phyloP scores from a whole-genome alignment of 306 rosid species.

The Begonia peltatifolia region DNA sequence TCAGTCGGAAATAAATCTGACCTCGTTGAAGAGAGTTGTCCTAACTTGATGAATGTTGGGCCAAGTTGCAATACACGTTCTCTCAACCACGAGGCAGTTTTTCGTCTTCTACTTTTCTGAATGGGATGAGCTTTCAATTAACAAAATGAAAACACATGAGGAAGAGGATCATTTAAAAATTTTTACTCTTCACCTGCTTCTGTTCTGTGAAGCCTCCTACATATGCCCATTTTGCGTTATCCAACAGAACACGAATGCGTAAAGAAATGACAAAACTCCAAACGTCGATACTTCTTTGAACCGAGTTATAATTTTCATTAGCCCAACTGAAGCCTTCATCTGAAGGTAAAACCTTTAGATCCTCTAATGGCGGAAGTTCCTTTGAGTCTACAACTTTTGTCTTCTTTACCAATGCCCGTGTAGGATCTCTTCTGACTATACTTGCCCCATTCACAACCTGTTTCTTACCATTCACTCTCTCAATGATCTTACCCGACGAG shows the following conservation, averaged over 20 bases:
- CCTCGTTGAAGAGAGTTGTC: slow-evolving; percentile 86
- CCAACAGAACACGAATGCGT: slow-evolving; percentile 62
- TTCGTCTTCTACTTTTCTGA: slow-evolving; percentile 55
- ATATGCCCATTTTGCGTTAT: slow-evolving; percentile 84
- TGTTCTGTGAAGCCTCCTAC: slow-evolving; percentile 76
- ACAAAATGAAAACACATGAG: neutral
- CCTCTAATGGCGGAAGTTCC: slow-evolving; percentile 63
- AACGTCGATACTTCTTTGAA: slow-evolving; percentile 76
- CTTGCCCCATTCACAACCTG: slow-evolving; percentile 44
- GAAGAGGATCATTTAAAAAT: slow-evolving; percentile 3
- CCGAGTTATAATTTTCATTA: slow-evolving; percentile 70
- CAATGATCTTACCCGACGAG: slow-evolving; percentile 15
- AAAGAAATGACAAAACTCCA: slow-evolving; percentile 84
- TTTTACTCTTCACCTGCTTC: slow-evolving; percentile 40
- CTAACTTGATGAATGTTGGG: slow-evolving; percentile 88
- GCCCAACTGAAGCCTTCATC: slow-evolving; percentile 96
- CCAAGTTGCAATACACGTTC: slow-evolving; percentile 84
- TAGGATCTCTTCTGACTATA: slow-evolving; percentile 27
- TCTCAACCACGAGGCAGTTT: slow-evolving; percentile 79
- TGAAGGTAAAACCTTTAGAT: slow-evolving; percentile 67
- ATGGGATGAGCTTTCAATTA: slow-evolving; percentile 4
- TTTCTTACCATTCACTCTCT: slow-evolving; percentile 37
- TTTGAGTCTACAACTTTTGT: slow-evolving; percentile 17
- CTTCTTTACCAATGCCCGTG: slow-evolving; percentile 26
- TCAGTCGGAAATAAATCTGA: slow-evolving; percentile 82